These are phyloP conservation scores for Rhododendron kiyosumense DNA, from an alignment of 148 eudicot species.

Conservation along the genomic window DNA sequence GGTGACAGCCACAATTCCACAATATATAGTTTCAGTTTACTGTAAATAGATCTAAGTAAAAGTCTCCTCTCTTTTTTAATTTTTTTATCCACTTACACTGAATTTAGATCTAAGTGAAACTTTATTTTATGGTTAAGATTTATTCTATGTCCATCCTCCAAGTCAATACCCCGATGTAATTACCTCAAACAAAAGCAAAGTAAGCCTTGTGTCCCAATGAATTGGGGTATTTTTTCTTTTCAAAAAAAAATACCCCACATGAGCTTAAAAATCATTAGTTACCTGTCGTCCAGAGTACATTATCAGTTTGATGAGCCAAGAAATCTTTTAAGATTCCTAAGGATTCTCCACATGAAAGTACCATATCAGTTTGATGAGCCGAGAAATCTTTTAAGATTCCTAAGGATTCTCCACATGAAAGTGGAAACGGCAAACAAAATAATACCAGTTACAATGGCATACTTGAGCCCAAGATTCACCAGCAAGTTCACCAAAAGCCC, in stretches of 20 bases:
- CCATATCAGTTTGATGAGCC: conserved; percentile 25
- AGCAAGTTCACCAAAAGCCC: conserved; percentile 84
- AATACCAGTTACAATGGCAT: conserved; percentile 59
- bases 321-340: conserved; percentile 51
- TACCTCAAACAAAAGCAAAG: neutral
- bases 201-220: neutral
- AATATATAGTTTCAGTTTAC: no score
- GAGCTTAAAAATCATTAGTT: neutral
- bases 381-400: conserved; percentile 46
- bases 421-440: conserved; percentile 63
- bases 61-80: neutral
- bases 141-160: neutral
- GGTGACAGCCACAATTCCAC: neutral
- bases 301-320: conserved; percentile 30
- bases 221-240: neutral
- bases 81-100: neutral
- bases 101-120: neutral
- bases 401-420: conserved; percentile 85
- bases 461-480: conserved; percentile 87
- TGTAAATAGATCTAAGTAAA: neutral
- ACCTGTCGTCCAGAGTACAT: neutral
- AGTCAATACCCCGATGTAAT: neutral
- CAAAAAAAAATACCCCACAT: no score
- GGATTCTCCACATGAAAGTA: conserved; percentile 83
- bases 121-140: neutral